Evolutionary conservation across 495 filamentous ascomycete genomes (phyloP).

Genomic region (Cercophora newfieldiana): DNA sequence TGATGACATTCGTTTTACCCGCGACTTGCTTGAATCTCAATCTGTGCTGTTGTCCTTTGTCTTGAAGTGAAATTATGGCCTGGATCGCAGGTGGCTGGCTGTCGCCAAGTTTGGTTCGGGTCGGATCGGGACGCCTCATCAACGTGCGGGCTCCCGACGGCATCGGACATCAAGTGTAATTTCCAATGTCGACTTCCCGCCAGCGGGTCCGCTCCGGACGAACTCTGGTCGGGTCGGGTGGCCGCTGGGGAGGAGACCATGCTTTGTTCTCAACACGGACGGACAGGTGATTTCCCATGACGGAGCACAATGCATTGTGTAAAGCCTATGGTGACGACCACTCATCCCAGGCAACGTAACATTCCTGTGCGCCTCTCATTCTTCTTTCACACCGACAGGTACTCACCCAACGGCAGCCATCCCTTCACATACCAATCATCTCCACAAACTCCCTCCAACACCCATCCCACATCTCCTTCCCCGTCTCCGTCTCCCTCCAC

Average conservation of each 20-base stretch:
- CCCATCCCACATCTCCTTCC: conserved; percentile 47
- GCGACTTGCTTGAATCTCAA: background rate
- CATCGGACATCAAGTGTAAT: background rate
- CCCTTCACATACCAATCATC: conserved; percentile 9
- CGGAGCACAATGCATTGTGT: background rate
- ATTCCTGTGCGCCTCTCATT: background rate
- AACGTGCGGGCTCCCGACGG: background rate
- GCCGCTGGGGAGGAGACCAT: background rate
- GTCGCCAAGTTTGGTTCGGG: background rate
- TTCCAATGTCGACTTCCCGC: background rate
- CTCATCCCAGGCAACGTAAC: too few relatives aligned
- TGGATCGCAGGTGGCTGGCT: background rate
- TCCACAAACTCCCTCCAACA: conserved; percentile 12
- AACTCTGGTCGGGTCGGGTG: background rate
- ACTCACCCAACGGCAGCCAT: background rate
- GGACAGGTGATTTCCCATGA: background rate
- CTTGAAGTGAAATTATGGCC: background rate
- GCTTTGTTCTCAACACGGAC: background rate
- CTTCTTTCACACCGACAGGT: background rate
- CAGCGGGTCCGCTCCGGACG: background rate
- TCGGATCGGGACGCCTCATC: background rate
- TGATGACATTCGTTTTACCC: background rate
- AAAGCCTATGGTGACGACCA: background rate
- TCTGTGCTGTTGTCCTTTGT: background rate
- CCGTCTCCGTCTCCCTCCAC: conserved; percentile 45